Evolutionary conservation across 257 asterid genomes (phyloP).

Genomic region (Lithospermum erythrorhizon): DNA sequence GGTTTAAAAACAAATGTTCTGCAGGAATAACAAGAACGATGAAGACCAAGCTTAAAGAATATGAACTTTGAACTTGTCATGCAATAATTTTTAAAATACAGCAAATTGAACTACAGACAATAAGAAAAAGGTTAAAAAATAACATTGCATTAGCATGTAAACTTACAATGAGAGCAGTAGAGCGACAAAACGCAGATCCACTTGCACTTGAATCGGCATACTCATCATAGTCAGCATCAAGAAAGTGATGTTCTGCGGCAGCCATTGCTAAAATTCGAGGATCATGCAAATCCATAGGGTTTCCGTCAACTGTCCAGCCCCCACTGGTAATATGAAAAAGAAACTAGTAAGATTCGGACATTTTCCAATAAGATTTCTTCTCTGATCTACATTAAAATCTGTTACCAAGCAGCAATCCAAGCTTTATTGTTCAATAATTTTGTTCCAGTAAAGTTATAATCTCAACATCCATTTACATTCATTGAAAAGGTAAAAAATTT

Average conservation of each 20-base stretch:
- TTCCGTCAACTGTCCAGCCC: conserved; percentile 35
- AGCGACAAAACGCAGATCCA: conserved; percentile 45
- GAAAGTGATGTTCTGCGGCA: conserved; percentile 34
- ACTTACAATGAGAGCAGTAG: conserved; percentile 38
- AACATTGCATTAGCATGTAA: neutral
- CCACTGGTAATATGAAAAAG: conserved; percentile 12
- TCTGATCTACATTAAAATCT: neutral
- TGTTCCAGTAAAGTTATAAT: neutral
- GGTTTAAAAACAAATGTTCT: too few relatives aligned
- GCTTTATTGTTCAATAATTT: neutral
- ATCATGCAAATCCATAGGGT: conserved; percentile 33
- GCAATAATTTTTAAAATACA: too few relatives aligned
- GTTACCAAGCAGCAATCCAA: neutral
- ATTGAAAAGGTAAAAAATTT: too few relatives aligned
- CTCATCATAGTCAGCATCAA: conserved; percentile 36
- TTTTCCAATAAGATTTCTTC: neutral
- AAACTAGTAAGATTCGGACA: neutral
- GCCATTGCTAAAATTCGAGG: conserved; percentile 42
- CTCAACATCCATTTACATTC: too few relatives aligned
- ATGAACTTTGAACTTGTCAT: too few relatives aligned
- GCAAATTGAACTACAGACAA: too few relatives aligned
- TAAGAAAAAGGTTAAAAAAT: too few relatives aligned
- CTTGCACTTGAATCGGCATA: conserved; percentile 36
- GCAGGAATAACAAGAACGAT: too few relatives aligned
- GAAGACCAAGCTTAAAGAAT: too few relatives aligned